These are phyloP conservation scores for Penicillium psychrofluorescens DNA, from an alignment of 495 filamentous ascomycete species.

Conservation along the genomic window DNA sequence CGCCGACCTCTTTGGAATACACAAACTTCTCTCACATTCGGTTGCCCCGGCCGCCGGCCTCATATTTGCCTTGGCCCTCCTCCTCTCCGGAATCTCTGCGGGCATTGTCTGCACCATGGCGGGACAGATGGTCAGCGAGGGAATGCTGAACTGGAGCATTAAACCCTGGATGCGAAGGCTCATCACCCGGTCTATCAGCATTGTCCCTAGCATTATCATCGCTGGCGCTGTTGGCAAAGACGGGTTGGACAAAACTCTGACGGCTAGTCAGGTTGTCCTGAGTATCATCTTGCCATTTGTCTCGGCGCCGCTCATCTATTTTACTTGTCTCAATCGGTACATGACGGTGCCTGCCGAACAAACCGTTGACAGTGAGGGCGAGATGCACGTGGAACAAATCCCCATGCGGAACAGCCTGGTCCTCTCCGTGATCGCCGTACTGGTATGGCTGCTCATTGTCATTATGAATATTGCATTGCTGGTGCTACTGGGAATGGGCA, in stretches of 20 bases:
- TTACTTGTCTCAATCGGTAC: conserved; percentile 72
- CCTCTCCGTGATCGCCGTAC: conserved; percentile 42
- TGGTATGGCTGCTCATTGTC: conserved; percentile 62
- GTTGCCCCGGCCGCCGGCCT: conserved; percentile 68
- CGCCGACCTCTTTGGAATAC: conserved; percentile 77
- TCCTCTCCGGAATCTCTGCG: conserved; percentile 69
- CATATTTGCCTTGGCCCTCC: conserved; percentile 68
- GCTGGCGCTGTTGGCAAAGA: conserved; percentile 67
- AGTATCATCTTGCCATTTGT: conserved; percentile 78
- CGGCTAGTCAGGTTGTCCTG: conserved; percentile 71
- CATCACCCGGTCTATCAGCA: conserved; percentile 64
- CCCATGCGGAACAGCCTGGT: conserved; percentile 59
- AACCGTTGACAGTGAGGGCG: conserved; percentile 16
- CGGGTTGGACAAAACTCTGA: conserved; percentile 67
- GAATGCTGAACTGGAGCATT: conserved; percentile 64
- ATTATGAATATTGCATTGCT: conserved; percentile 69
- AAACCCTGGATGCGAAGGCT: conserved; percentile 66
- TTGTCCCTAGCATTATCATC: conserved; percentile 76
- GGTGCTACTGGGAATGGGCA: conserved; percentile 58
- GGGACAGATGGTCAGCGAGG: conserved; percentile 77
- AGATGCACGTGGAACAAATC: conserved; percentile 24
- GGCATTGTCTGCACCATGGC: conserved; percentile 81
- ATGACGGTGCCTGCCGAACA: conserved; percentile 58
- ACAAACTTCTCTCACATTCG: conserved; percentile 61
- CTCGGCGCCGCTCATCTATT: conserved; percentile 76